Percentiles rank a stretch among this genome's conserved stretches.
phyloP scores from a whole-genome alignment of 805 yeast genomes.

The Candida fluviatilis region DNA sequence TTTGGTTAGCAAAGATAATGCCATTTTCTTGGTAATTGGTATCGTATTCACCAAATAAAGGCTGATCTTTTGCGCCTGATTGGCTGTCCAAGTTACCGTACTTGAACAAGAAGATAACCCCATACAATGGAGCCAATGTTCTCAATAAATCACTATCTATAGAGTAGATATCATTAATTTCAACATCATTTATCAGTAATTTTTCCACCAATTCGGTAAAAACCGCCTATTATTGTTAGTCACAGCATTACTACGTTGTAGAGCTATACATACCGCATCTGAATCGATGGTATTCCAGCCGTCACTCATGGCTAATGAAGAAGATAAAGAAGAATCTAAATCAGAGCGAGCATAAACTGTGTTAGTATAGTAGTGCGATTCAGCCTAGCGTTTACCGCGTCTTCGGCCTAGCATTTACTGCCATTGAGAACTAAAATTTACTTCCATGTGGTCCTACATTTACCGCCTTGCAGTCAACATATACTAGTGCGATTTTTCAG shows the following conservation, averaged over 20 bases:
- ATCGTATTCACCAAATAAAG: constrained; percentile 45
- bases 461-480: too few relatives aligned
- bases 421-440: too few relatives aligned
- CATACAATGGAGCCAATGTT: constrained; percentile 44
- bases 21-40: constrained; percentile 23
- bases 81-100: constrained; percentile 42
- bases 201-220: constrained; percentile 60
- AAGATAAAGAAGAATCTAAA: too few relatives aligned
- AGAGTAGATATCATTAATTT: constrained; percentile 54
- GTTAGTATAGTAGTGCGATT: too few relatives aligned
- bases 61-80: constrained; percentile 25
- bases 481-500: too few relatives aligned
- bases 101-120: constrained; percentile 61
- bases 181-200: constrained; percentile 48
- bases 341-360: too few relatives aligned
- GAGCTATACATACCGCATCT: constrained; percentile 45
- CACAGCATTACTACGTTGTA: too few relatives aligned
- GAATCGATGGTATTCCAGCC: constrained; percentile 63
- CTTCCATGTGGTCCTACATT: too few relatives aligned
- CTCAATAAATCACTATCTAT: constrained; percentile 43
- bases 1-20: constrained; percentile 60
- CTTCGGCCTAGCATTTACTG: too few relatives aligned
- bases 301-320: background rate
- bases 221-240: constrained; percentile 41
- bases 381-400: too few relatives aligned